These are phyloP conservation scores for Eucalyptus sp. DNA, from an alignment of 345 rosid species.

Conservation along the genomic window DNA sequence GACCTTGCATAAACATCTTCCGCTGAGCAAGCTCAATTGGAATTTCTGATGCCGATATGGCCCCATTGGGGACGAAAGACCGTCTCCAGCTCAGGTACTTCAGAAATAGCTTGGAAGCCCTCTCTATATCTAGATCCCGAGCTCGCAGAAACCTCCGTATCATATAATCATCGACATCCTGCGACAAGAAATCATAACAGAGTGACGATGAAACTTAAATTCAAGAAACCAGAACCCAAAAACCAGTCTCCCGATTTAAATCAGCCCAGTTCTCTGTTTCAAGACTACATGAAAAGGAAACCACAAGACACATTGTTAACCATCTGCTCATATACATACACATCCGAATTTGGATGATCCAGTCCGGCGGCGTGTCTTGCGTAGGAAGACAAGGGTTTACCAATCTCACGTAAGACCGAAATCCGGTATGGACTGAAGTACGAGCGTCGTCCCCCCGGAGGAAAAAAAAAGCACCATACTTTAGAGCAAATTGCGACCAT, in stretches of 20 bases:
- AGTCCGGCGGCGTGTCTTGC: not conserved
- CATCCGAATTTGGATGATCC: not conserved
- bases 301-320: not conserved
- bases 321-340: not conserved
- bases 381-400: not conserved
- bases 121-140: slow-evolving; percentile 79
- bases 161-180: slow-evolving; percentile 79
- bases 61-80: slow-evolving; percentile 45
- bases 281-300: not conserved
- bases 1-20: slow-evolving; percentile 67
- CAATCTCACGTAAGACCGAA: not conserved
- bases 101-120: slow-evolving; percentile 57
- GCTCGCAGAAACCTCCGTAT: slow-evolving; percentile 79
- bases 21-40: slow-evolving; percentile 49
- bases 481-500: not conserved
- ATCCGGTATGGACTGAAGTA: not conserved
- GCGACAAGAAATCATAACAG: not conserved
- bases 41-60: slow-evolving; percentile 40
- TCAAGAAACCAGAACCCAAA: not conserved
- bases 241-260: not conserved
- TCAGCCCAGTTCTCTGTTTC: not conserved
- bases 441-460: not conserved
- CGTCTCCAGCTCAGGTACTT: slow-evolving; percentile 70
- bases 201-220: not conserved
- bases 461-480: not conserved